Percentiles rank a stretch among this genome's conserved stretches.
These are phyloP conservation scores for Dryas alaskensis DNA, from an alignment of 306 rosid species.

Conservation along the genomic window DNA sequence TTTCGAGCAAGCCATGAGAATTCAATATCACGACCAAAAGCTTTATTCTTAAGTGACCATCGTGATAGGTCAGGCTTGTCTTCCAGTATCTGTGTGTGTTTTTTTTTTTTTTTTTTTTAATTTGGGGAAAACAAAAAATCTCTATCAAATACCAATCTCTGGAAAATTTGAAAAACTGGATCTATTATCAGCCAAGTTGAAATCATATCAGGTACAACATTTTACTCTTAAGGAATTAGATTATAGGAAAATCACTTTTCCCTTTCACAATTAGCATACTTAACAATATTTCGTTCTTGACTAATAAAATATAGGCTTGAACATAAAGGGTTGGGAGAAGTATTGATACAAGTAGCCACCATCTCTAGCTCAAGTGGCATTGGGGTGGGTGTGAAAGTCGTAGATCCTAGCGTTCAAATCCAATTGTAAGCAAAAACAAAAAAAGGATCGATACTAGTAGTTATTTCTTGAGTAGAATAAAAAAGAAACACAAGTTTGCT, in stretches of 20 bases:
- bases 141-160: background rate
- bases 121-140: background rate
- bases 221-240: background rate
- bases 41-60: conserved; percentile 87
- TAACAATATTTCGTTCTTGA: background rate
- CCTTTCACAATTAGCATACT: background rate
- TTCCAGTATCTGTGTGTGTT: conserved; percentile 51
- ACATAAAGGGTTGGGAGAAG: background rate
- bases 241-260: background rate
- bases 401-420: too few species aligned
- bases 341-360: background rate
- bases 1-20: conserved; percentile 96
- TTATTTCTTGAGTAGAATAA: background rate
- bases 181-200: background rate
- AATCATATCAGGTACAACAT: background rate
- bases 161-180: background rate
- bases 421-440: too few species aligned
- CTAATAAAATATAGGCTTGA: background rate
- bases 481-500: background rate
- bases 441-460: too few species aligned
- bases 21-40: conserved; percentile 77
- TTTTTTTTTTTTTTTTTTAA: too few species aligned
- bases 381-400: too few species aligned
- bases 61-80: conserved; percentile 88
- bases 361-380: too few species aligned